These are phyloP conservation scores for Suhomyces prunicola DNA, from an alignment of 805 yeast species.

Conservation along the genomic window DNA sequence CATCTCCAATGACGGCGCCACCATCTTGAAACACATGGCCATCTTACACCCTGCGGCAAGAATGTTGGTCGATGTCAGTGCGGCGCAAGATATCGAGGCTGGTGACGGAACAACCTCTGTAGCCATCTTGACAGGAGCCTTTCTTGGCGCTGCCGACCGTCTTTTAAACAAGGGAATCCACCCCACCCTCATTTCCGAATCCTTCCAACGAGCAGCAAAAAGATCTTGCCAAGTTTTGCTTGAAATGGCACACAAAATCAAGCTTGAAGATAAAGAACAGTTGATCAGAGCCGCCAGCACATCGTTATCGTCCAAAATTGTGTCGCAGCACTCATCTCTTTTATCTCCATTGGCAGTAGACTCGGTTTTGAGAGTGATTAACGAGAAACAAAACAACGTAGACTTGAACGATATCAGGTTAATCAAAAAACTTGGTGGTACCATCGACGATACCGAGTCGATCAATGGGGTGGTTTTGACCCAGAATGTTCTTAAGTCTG, in stretches of 20 bases:
- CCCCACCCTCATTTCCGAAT: conserved; percentile 91
- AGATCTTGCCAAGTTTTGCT: conserved; percentile 78
- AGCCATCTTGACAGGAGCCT: conserved; percentile 91
- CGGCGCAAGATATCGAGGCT: conserved; percentile 98
- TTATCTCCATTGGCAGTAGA: conserved; percentile 95
- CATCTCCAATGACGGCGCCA: conserved; percentile 97
- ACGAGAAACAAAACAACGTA: conserved; percentile 59
- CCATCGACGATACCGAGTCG: conserved; percentile 93
- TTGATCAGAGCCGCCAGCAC: conserved; percentile 91
- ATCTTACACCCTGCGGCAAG: conserved; percentile 98
- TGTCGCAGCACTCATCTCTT: conserved; percentile 81
- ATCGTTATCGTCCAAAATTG: conserved; percentile 91
- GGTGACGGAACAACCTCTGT: conserved; percentile 99
- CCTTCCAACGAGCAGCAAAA: conserved; percentile 84
- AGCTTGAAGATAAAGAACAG: conserved; percentile 77
- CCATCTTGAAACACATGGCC: conserved; percentile 96
- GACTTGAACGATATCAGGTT: conserved; percentile 86
- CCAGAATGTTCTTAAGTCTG: conserved; percentile 82
- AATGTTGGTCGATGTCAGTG: conserved; percentile 93
- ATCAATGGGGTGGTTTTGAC: conserved; percentile 92
- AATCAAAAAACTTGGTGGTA: conserved; percentile 94
- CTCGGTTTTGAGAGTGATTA: conserved; percentile 76
- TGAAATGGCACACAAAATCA: conserved; percentile 80
- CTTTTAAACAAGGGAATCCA: conserved; percentile 87
- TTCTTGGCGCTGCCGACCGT: conserved; percentile 92